These are phyloP conservation scores for Neocucurbitaria cava DNA, from an alignment of 2,329 filamentous ascomycete species.

Conservation along the genomic window DNA sequence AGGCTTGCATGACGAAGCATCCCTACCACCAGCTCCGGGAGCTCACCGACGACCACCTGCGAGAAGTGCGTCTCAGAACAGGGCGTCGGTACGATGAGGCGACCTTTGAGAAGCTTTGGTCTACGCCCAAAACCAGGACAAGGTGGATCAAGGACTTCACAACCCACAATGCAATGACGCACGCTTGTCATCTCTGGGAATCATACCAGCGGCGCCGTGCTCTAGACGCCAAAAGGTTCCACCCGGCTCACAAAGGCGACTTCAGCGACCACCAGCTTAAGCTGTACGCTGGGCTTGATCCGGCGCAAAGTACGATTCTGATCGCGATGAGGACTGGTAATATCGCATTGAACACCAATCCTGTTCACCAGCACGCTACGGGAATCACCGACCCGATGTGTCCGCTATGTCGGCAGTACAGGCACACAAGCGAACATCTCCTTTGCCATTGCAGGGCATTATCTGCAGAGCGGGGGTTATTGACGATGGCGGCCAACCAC, in stretches of 20 bases:
- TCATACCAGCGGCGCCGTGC: not conserved
- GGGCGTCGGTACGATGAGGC: not conserved
- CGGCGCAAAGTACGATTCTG: not conserved
- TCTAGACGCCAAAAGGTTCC: not conserved
- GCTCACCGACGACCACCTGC: not conserved
- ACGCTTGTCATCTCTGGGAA: not conserved
- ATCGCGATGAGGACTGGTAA: constrained; percentile 2
- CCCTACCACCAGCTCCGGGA: not conserved
- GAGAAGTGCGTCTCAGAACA: not conserved
- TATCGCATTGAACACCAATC: not conserved
- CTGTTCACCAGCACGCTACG: not conserved
- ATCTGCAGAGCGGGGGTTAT: not conserved
- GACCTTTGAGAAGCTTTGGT: not conserved
- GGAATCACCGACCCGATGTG: not conserved
- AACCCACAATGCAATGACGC: not conserved
- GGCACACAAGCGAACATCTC: not conserved
- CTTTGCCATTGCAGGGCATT: not conserved
- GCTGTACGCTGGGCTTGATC: not conserved
- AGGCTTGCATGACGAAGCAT: not conserved
- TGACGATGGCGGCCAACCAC: not conserved
- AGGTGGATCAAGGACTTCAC: not conserved
- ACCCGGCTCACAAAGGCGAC: not conserved
- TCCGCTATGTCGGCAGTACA: not conserved
- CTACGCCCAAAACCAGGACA: not conserved
- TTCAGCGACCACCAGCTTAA: not conserved